phyloP scores from a whole-genome alignment of 2,329 filamentous ascomycete species.

The Sarocladiaceae sp. region DNA sequence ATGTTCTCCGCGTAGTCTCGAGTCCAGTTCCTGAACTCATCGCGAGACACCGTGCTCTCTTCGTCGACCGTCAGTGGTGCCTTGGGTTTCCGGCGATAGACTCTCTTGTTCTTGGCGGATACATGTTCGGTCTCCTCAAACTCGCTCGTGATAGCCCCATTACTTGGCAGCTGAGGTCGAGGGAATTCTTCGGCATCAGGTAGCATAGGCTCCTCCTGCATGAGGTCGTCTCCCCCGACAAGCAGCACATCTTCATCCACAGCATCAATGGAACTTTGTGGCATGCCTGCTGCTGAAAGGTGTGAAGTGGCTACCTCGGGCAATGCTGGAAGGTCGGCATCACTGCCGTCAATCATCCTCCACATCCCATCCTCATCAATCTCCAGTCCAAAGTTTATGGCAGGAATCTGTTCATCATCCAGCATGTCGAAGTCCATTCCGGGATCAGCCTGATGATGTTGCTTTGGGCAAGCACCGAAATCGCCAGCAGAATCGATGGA shows the following conservation, averaged over 20 bases:
- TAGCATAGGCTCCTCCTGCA: constrained; percentile 31
- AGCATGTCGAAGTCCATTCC: constrained; percentile 25
- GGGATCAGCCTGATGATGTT: constrained; percentile 13
- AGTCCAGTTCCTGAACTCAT: constrained; percentile 34
- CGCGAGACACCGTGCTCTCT: constrained; percentile 27
- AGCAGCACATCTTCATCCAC: background rate
- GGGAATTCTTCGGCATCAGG: constrained; percentile 31
- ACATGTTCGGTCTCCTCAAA: constrained; percentile 6
- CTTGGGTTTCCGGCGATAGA: constrained; percentile 19
- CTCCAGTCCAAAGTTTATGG: constrained; percentile 38
- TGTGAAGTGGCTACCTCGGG: constrained; percentile 14
- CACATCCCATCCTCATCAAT: constrained; percentile 48
- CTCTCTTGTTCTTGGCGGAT: constrained; percentile 16
- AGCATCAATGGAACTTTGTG: background rate
- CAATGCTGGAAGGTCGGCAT: constrained; percentile 38
- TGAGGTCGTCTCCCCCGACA: constrained; percentile 24
- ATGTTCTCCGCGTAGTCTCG: constrained; percentile 49
- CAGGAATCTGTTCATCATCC: constrained; percentile 32
- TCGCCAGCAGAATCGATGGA: no score
- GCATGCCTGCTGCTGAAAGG: constrained; percentile 12
- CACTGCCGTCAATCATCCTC: constrained; percentile 32
- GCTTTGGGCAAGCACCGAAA: no score
- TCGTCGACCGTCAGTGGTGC: constrained; percentile 23
- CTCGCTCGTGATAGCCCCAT: constrained; percentile 12
- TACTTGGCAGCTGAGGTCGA: constrained; percentile 14